Evolutionary conservation across 2,329 filamentous ascomycete genomes (phyloP).

Genomic region (Colletotrichum eleusines): DNA sequence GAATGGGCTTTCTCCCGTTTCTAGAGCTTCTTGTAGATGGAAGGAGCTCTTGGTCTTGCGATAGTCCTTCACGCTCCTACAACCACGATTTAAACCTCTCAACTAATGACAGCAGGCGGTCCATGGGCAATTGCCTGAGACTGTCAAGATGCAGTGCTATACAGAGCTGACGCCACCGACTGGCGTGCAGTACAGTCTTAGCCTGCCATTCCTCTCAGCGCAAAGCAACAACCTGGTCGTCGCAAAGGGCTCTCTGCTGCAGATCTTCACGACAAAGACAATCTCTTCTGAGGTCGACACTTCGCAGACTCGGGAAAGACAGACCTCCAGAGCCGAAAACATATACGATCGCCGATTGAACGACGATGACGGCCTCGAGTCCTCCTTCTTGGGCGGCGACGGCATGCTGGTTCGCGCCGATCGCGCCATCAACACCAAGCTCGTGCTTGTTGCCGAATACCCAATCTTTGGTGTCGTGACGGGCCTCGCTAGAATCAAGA

Average conservation of each 20-base stretch:
- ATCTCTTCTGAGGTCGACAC: constrained; percentile 73
- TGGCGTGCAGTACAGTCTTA: constrained; percentile 90
- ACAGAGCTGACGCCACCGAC: constrained; percentile 94
- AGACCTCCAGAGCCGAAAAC: constrained; percentile 57
- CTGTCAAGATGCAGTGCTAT: constrained; percentile 88
- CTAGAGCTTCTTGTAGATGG: constrained; percentile 20
- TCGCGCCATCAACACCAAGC: constrained; percentile 76
- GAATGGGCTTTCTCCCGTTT: constrained; percentile 5
- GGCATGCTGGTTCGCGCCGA: constrained; percentile 71
- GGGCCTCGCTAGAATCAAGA: constrained; percentile 82
- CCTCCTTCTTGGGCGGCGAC: constrained; percentile 75
- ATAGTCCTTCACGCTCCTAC: constrained; percentile 10
- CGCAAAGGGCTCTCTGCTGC: constrained; percentile 91
- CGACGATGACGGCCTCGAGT: constrained; percentile 73
- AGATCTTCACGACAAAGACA: constrained; percentile 84
- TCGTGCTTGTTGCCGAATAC: constrained; percentile 88
- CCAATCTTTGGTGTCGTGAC: constrained; percentile 86
- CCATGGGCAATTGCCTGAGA: constrained; percentile 46
- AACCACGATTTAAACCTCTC: constrained; percentile 2
- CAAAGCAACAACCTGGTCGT: constrained; percentile 87
- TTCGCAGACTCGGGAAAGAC: constrained; percentile 53
- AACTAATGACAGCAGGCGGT: constrained; percentile 33
- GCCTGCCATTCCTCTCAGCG: constrained; percentile 80
- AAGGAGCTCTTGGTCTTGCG: constrained; percentile 23
- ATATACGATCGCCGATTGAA: constrained; percentile 66